Evolutionary conservation across 495 filamentous ascomycete genomes (phyloP).

Genomic region (Penicillium salamii): DNA sequence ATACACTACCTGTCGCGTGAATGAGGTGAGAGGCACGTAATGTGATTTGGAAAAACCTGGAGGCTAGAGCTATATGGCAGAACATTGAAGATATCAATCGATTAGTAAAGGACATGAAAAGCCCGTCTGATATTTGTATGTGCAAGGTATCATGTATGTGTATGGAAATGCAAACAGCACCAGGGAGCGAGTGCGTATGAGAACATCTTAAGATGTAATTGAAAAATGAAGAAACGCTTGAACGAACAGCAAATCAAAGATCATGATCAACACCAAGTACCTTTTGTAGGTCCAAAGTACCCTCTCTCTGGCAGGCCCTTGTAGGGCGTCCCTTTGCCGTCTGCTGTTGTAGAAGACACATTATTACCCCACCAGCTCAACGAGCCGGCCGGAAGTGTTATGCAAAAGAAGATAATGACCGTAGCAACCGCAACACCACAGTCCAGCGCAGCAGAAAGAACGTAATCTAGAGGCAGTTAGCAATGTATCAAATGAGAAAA

Average conservation of each 20-base stretch:
- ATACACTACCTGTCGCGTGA: too few relatives aligned
- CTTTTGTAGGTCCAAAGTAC: slow-evolving; percentile 58
- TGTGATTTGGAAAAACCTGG: too few relatives aligned
- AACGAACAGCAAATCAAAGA: neutral
- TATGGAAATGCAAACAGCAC: neutral
- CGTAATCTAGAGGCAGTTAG: slow-evolving; percentile 56
- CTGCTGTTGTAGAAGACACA: slow-evolving; percentile 44
- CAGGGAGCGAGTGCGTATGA: too few relatives aligned
- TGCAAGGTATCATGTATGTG: neutral
- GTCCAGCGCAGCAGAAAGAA: slow-evolving; percentile 60
- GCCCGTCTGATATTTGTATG: too few relatives aligned
- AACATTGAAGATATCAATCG: neutral
- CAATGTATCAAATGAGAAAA: slow-evolving; percentile 32
- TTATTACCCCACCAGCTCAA: slow-evolving; percentile 70
- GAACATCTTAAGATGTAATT: too few relatives aligned
- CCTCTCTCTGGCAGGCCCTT: slow-evolving; percentile 40
- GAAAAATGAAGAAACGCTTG: neutral
- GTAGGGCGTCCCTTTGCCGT: slow-evolving; percentile 44
- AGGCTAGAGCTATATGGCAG: too few relatives aligned
- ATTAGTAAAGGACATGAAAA: too few relatives aligned
- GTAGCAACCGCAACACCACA: slow-evolving; percentile 61
- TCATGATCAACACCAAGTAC: slow-evolving; percentile 36
- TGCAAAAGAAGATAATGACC: slow-evolving; percentile 64
- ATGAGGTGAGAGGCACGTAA: too few relatives aligned
- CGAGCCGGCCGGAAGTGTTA: slow-evolving; percentile 59